These are phyloP conservation scores for Capsicum pubescens DNA, from an alignment of 257 asterid genomes.

Conservation along the genomic window DNA sequence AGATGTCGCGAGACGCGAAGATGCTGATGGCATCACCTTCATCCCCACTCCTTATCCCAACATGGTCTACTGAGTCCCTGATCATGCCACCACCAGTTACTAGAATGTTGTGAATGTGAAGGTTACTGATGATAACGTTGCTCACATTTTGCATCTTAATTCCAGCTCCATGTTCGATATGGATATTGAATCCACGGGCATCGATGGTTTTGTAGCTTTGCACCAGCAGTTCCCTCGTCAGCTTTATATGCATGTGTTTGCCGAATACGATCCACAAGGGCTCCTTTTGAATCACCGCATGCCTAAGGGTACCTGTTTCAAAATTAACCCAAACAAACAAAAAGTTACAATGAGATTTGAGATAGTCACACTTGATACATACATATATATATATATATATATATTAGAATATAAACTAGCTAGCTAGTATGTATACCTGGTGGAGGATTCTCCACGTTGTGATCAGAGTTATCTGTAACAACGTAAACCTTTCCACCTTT, in stretches of 20 bases:
- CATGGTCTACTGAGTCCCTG: constrained; percentile 37
- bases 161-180: constrained; percentile 43
- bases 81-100: constrained; percentile 33
- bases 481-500: constrained; percentile 36
- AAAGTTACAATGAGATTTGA: too few relatives aligned
- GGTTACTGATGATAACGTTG: constrained; percentile 41
- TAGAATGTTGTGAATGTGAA: constrained; percentile 37
- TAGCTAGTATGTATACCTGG: neutral
- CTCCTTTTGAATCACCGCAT: constrained; percentile 46
- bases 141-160: constrained; percentile 39
- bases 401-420: too few relatives aligned
- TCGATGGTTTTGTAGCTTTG: constrained; percentile 40
- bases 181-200: constrained; percentile 40
- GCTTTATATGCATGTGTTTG: constrained; percentile 35
- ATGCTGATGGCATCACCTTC: constrained; percentile 46
- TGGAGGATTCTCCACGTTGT: neutral
- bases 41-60: constrained; percentile 31
- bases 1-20: constrained; percentile 41
- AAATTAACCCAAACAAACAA: neutral
- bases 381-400: too few relatives aligned
- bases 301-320: constrained; percentile 43
- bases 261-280: constrained; percentile 47
- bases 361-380: too few relatives aligned
- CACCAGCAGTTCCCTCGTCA: constrained; percentile 38
- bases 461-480: constrained; percentile 36